Conservation (phyloP, 2,329 filamentous ascomycete species). For the Talaromyces amestolkiae region DNA sequence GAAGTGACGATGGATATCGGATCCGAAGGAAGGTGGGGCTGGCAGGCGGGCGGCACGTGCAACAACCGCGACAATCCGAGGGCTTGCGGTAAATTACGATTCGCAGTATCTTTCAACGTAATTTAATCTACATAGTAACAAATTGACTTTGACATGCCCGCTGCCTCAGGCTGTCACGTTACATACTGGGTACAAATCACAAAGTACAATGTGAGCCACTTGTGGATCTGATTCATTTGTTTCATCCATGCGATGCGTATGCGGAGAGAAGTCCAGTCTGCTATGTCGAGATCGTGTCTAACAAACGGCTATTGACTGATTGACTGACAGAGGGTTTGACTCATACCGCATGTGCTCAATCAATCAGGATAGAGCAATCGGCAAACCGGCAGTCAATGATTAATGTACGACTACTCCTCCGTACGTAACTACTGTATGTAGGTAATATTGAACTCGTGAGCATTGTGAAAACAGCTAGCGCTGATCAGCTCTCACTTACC, state of each 20-base stretch:
- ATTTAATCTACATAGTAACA: background rate
- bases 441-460: background rate
- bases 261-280: background rate
- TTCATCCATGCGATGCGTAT: background rate
- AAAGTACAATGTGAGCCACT: background rate
- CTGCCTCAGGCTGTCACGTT: background rate
- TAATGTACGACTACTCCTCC: background rate
- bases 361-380: background rate
- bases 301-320: background rate
- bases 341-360: background rate
- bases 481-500: background rate
- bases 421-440: background rate
- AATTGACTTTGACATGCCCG: background rate
- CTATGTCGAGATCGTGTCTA: background rate
- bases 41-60: constrained; percentile 11
- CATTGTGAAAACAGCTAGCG: background rate
- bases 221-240: background rate
- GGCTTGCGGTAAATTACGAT: background rate
- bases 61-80: constrained; percentile 12
- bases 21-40: background rate
- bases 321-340: background rate
- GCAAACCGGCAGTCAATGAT: constrained; percentile 7
- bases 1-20: background rate
- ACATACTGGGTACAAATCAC: background rate
- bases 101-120: background rate